These are phyloP conservation scores for Neobulgaria alba DNA, from an alignment of 2,329 filamentous ascomycete genomes.

Conservation along the genomic window DNA sequence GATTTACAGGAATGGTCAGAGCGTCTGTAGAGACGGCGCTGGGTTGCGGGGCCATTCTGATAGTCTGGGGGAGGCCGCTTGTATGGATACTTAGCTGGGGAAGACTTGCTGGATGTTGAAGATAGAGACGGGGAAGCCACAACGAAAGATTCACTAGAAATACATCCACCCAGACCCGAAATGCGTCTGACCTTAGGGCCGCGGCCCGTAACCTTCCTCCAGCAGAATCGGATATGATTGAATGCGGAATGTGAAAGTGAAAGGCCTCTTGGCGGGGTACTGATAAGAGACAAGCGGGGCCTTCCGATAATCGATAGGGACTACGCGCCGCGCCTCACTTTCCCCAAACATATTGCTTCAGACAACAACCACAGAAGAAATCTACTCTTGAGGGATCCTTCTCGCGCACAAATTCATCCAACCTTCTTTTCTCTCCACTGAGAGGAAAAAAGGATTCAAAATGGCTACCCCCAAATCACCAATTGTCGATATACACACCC, in stretches of 20 bases:
- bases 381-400: neutral
- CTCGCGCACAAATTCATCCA: neutral
- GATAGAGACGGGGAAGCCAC: too few species aligned
- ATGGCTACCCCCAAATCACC: conserved; percentile 28
- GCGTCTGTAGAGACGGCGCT: conserved; percentile 40
- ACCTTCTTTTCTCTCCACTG: neutral
- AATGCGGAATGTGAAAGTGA: too few species aligned
- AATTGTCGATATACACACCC: conserved; percentile 60
- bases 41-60: conserved; percentile 21
- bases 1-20: conserved; percentile 45
- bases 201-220: too few species aligned
- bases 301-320: neutral
- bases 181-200: too few species aligned
- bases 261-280: too few species aligned
- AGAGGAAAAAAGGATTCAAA: too few species aligned
- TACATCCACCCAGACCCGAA: too few species aligned
- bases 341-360: neutral
- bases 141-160: too few species aligned
- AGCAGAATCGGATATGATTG: too few species aligned
- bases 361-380: neutral
- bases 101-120: conserved; percentile 1
- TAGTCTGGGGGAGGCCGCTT: neutral
- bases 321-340: neutral
- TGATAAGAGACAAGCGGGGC: neutral
- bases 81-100: neutral